phyloP scores from a whole-genome alignment of 2,329 filamentous ascomycete genomes.

The Arachnomyces sp. region DNA sequence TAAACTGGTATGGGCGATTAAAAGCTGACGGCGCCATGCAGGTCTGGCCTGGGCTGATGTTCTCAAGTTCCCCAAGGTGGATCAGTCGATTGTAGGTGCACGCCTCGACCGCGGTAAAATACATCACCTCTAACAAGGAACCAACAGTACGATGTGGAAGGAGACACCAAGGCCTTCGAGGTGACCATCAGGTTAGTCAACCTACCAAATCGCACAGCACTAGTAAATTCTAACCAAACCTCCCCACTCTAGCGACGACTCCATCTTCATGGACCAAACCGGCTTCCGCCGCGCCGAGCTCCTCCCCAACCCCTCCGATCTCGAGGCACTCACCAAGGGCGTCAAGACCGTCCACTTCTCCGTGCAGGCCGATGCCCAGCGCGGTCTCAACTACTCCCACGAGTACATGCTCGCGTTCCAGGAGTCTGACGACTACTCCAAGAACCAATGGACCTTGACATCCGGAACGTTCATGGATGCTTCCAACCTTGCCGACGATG shows the following conservation, averaged over 20 bases:
- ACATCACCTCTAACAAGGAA: conserved; percentile 1
- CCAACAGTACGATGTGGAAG: conserved; percentile 36
- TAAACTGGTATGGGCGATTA: background rate
- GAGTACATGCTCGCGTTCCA: conserved; percentile 52
- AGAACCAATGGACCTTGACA: conserved; percentile 49
- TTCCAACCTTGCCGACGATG: no score
- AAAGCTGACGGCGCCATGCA: conserved; percentile 9
- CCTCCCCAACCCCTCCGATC: conserved; percentile 42
- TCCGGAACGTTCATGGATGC: conserved; percentile 44
- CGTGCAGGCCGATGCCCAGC: conserved; percentile 44
- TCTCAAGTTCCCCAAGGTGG: conserved; percentile 39
- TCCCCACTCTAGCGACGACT: conserved; percentile 36
- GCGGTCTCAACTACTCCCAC: conserved; percentile 51
- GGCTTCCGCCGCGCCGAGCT: conserved; percentile 56
- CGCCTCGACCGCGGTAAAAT: conserved; percentile 6
- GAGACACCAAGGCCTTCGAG: conserved; percentile 39
- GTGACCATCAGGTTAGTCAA: conserved; percentile 40
- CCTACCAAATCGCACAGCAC: no score
- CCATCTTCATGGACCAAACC: conserved; percentile 52
- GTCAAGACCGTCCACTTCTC: conserved; percentile 57
- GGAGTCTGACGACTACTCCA: conserved; percentile 40
- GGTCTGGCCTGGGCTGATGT: conserved; percentile 45
- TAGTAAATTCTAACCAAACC: no score
- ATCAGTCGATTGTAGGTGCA: conserved; percentile 32
- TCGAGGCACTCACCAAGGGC: conserved; percentile 45